These are phyloP conservation scores for Kodamaea neixiangensis DNA, from an alignment of 805 yeast species.

Conservation along the genomic window DNA sequence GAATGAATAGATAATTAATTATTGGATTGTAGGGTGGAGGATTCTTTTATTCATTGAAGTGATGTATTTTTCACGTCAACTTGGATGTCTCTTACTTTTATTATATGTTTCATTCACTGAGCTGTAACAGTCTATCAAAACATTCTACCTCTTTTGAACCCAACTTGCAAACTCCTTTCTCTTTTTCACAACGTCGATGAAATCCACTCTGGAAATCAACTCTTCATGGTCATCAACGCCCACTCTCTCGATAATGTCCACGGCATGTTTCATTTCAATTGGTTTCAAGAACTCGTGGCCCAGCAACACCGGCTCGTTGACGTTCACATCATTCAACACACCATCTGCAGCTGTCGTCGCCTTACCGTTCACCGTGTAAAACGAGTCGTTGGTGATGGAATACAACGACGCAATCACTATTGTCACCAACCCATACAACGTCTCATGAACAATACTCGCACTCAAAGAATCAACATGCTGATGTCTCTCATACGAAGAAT, in stretches of 20 bases:
- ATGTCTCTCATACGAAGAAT: constrained; percentile 55
- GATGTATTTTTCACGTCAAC: too few relatives aligned
- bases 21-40: neutral
- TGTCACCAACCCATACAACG: constrained; percentile 47
- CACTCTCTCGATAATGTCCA: constrained; percentile 45
- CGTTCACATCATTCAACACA: constrained; percentile 10
- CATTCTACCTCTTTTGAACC: constrained; percentile 15
- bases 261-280: constrained; percentile 48
- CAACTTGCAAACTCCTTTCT: constrained; percentile 47
- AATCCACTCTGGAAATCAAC: constrained; percentile 52
- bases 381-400: constrained; percentile 25
- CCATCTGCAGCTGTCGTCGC: constrained; percentile 12
- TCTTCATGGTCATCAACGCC: constrained; percentile 50
- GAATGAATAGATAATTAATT: neutral
- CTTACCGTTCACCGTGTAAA: constrained; percentile 13
- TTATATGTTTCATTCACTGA: too few relatives aligned
- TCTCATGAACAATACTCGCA: constrained; percentile 52
- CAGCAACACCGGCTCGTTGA: constrained; percentile 20
- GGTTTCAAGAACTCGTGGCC: constrained; percentile 43
- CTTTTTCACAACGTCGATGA: constrained; percentile 48
- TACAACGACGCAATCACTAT: constrained; percentile 41
- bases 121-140: too few relatives aligned
- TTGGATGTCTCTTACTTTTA: too few relatives aligned
- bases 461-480: constrained; percentile 40
- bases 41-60: too few relatives aligned